Evolutionary conservation across 345 rosid genomes (phyloP).

Genomic region (Boechera retrofracta): DNA sequence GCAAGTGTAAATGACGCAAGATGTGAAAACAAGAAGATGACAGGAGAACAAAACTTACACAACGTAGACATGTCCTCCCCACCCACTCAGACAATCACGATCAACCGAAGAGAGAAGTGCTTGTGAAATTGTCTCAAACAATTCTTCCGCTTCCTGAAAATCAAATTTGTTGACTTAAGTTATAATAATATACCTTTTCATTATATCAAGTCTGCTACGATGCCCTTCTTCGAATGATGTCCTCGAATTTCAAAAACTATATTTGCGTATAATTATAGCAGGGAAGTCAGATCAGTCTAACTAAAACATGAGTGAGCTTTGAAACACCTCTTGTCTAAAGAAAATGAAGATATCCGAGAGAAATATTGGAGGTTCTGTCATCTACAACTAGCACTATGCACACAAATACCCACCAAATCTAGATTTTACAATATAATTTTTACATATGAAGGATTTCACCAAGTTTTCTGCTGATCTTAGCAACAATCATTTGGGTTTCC

Average conservation of each 20-base stretch:
- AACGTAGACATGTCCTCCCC: constrained; percentile 97
- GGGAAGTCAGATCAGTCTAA: background rate
- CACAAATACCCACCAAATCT: background rate
- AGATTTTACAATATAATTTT: background rate
- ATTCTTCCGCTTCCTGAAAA: constrained; percentile 81
- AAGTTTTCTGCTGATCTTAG: background rate
- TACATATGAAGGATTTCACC: background rate
- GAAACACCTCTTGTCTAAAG: constrained; percentile 1
- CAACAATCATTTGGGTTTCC: background rate
- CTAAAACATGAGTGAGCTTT: too few species aligned
- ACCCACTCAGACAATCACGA: constrained; percentile 94
- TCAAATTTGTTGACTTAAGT: background rate
- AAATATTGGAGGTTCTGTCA: background rate
- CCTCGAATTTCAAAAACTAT: background rate
- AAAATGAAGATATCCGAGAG: background rate
- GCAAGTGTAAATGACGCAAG: background rate
- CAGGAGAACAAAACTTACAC: constrained; percentile 66
- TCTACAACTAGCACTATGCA: background rate
- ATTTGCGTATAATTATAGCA: background rate
- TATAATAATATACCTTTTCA: background rate
- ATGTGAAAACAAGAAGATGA: background rate
- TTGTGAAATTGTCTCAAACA: constrained; percentile 87
- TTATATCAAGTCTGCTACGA: background rate
- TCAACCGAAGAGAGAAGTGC: constrained; percentile 89
- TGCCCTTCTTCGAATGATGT: background rate